Percentiles rank a stretch among this genome's conserved stretches.
These are phyloP conservation scores for Acanthamoeba triangularis DNA, from an alignment of 208 protist species.

Conservation along the genomic window DNA sequence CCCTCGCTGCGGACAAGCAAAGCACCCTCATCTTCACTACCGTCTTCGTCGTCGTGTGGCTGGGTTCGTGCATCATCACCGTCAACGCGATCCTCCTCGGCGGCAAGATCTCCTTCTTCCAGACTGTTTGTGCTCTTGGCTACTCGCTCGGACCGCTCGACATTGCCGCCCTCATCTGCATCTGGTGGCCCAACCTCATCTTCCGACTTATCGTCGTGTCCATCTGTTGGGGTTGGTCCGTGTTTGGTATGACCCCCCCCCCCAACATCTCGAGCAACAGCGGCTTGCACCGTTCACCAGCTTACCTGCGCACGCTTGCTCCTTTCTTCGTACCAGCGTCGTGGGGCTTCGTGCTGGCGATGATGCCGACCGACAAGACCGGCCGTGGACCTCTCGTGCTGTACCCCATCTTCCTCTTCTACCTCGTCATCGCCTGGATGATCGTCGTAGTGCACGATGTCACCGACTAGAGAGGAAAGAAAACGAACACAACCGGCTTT, in stretches of 20 bases:
- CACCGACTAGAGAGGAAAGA: neutral
- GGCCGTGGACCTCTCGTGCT: slow-evolving; percentile 91
- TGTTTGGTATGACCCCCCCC: slow-evolving; percentile 87
- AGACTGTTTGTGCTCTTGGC: slow-evolving; percentile 96
- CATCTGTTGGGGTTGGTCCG: slow-evolving; percentile 89
- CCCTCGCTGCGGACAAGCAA: slow-evolving; percentile 69
- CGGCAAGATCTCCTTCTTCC: slow-evolving; percentile 95
- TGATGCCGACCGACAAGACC: slow-evolving; percentile 85
- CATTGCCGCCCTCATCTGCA: slow-evolving; percentile 86
- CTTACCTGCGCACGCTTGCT: neutral
- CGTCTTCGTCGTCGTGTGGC: slow-evolving; percentile 95
- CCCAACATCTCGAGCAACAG: no score
- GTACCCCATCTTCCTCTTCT: slow-evolving; percentile 96
- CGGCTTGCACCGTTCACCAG: neutral
- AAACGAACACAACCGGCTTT: neutral
- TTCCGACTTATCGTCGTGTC: slow-evolving; percentile 89
- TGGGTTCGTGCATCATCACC: slow-evolving; percentile 94
- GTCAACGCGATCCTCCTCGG: slow-evolving; percentile 96
- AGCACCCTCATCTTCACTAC: slow-evolving; percentile 91
- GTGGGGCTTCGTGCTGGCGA: slow-evolving; percentile 94
- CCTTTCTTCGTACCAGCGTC: slow-evolving; percentile 85
- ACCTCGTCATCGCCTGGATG: slow-evolving; percentile 95
- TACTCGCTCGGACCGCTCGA: slow-evolving; percentile 95
- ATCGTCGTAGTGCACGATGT: slow-evolving; percentile 80
- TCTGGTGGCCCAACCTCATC: slow-evolving; percentile 87